Evolutionary conservation across 2,329 filamentous ascomycete species (phyloP).

Genomic region (Westerdykella sp.): DNA sequence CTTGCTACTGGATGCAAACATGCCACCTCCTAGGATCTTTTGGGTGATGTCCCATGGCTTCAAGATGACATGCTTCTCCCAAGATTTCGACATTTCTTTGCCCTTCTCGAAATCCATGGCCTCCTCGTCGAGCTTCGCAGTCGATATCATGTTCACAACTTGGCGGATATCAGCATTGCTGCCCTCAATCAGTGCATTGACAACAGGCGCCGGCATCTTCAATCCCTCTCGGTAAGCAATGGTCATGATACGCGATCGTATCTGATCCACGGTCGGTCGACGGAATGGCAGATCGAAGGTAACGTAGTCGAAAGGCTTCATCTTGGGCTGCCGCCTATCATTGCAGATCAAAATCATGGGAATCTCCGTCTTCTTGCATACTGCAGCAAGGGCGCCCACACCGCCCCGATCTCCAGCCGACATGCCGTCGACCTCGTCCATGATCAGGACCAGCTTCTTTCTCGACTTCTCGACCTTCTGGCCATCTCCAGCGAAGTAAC

Average conservation of each 20-base stretch:
- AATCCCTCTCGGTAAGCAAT: constrained; percentile 89
- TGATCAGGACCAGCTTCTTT: constrained; percentile 92
- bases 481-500: constrained; percentile 80
- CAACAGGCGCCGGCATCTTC: constrained; percentile 73
- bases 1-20: constrained; percentile 79
- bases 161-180: constrained; percentile 94
- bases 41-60: constrained; percentile 98
- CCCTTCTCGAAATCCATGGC: constrained; percentile 77
- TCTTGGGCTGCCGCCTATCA: constrained; percentile 85
- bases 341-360: constrained; percentile 98
- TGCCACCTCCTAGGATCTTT: constrained; percentile 81
- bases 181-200: constrained; percentile 92
- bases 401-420: constrained; percentile 93
- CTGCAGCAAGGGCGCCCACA: constrained; percentile 86
- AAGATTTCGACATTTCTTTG: constrained; percentile 92
- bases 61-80: constrained; percentile 94
- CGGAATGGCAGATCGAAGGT: constrained; percentile 82
- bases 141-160: constrained; percentile 97
- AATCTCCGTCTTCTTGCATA: constrained; percentile 91
- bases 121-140: constrained; percentile 78
- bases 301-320: constrained; percentile 92
- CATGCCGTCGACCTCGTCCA: constrained; percentile 99
- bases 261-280: constrained; percentile 82
- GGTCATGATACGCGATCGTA: constrained; percentile 86
- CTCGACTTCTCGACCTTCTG: constrained; percentile 73